Evolutionary conservation across 331 rosid genomes (phyloP), one percentile per base, ranked within the genome.

Genomic region (Acacia pycnantha): DNA sequence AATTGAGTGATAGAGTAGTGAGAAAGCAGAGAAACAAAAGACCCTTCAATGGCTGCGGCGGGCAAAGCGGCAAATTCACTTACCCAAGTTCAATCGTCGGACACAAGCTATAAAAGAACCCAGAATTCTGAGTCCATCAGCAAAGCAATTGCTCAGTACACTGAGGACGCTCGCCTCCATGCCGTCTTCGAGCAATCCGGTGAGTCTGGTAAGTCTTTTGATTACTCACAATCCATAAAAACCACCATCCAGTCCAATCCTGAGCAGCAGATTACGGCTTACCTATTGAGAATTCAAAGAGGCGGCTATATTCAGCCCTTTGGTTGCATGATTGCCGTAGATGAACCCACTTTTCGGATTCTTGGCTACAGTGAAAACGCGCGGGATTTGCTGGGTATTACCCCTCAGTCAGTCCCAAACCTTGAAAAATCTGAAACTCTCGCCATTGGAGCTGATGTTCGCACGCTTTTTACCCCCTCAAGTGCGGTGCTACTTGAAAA

Each of bases 81-180:
- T 0, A 61, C 81, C 44, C 85, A 70, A 76, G 86, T 82, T n/a
- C 85, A 83, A 78, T 86, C 94, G 18, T 88, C 91, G 5, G 86
- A 85, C 62, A 81, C 89, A 19, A 70, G 80, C 84, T 56, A 82
- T 72, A 31, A 65, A 66, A 67, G 84, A 44, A 59, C 81, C 41
- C 85, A 73, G 5, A 41, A 50, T 11, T 76, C 91, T 3, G 94
- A 91, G 65, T 87, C 91, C 9, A 56, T 91, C 66, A 92, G 81
- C 83, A 93, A 92, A 79, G 99, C 97, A 53, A 86, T 96, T 47
- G 99, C 98, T 2, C 99, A 96, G 91, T 93, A 90, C 91, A 96
- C 99, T 2, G 90, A 82, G 9, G 99, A 96, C 48, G 99, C 99
- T 11, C 86, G 97, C 8, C 97, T 96, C 8, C 98, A 96, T 81